Base-by-base conservation (phyloP, 1,284 basidiomycete genomes). In the Trichosporon coremiiforme region DNA sequence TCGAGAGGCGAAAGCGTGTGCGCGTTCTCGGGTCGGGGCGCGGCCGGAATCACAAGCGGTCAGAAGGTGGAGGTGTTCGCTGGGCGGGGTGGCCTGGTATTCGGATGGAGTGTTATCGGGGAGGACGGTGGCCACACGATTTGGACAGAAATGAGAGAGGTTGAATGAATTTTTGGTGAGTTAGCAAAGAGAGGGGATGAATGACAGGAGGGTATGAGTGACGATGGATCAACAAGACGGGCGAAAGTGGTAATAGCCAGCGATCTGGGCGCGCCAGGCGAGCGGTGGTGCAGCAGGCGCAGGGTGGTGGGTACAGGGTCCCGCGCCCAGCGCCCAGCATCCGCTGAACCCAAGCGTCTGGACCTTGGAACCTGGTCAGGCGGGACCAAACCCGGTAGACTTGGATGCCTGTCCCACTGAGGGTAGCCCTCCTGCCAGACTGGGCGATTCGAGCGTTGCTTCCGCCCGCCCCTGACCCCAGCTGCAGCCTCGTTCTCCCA, bases 171-270 rank as follows among this genome's bases (percentile, higher is more conserved):
- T 53, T 45, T 45, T 45, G 41, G 41, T n/a, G 41, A 3, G 25
- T 25, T 25, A n/a, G 41, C 41, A 45, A 45, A 4, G 41, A 5
- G 15, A n/a, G 8, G 12, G 41, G 41, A 25, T 25, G 25, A 25
- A 25, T 25, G 25, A 25, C 25, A 25, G 25, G 25, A 25, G 25
- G 25, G 25, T 20, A 53, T 10, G n/a, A 17, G 8, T 20, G 50
- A 10, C 25, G 50, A 10, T 22, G 50, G 50, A 53, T 53, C 50
- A 25, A 53, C 50, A 22, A 53, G 50, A 53, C 50, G 2, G n/a
- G 50, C 50, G 50, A 53, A 53, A 53, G 50, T 53, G 50, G 50
- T 53, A 53, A 53, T 53, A 53, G 50, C 33, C 12, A 53, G 50
- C 50, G 50, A 53, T 20, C 20, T 53, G 50, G 50, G 50, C 22